Conservation (phyloP, 495 filamentous ascomycete species). For the Recurvomyces mirabilis region DNA sequence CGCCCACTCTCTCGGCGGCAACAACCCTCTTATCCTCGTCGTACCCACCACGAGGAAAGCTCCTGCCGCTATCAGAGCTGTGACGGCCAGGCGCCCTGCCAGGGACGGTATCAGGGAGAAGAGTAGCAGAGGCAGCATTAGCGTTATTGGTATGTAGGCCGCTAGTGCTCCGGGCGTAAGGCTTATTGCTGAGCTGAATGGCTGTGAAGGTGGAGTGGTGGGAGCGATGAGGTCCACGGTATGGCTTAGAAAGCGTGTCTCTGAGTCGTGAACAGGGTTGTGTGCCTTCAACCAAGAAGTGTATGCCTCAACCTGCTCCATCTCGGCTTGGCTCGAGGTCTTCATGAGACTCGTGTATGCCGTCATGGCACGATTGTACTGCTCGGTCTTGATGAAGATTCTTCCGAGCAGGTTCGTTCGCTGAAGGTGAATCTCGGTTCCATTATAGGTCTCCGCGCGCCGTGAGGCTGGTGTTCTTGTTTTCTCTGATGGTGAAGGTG, state of each 20-base stretch:
- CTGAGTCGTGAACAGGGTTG: conserved; percentile 51
- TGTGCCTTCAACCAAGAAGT: conserved; percentile 52
- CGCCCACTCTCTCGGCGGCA: conserved; percentile 16
- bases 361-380: conserved; percentile 68
- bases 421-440: conserved; percentile 60
- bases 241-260: conserved; percentile 57
- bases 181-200: background rate
- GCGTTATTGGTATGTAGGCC: conserved; percentile 8
- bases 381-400: conserved; percentile 62
- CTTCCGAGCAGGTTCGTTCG: conserved; percentile 58
- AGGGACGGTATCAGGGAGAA: conserved; percentile 17
- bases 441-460: conserved; percentile 52
- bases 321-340: conserved; percentile 42
- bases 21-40: conserved; percentile 1
- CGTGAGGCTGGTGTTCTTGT: conserved; percentile 52
- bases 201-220: background rate
- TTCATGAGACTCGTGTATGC: conserved; percentile 50
- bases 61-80: conserved; percentile 11
- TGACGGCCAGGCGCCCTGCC: conserved; percentile 13
- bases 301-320: conserved; percentile 52
- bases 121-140: conserved; percentile 16
- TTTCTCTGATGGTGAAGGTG: conserved; percentile 36
- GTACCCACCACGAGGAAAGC: conserved; percentile 11
- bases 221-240: conserved; percentile 55
- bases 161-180: background rate